phyloP scores from a whole-genome alignment of 2,329 filamentous ascomycete genomes.

The Beauveria sp. region DNA sequence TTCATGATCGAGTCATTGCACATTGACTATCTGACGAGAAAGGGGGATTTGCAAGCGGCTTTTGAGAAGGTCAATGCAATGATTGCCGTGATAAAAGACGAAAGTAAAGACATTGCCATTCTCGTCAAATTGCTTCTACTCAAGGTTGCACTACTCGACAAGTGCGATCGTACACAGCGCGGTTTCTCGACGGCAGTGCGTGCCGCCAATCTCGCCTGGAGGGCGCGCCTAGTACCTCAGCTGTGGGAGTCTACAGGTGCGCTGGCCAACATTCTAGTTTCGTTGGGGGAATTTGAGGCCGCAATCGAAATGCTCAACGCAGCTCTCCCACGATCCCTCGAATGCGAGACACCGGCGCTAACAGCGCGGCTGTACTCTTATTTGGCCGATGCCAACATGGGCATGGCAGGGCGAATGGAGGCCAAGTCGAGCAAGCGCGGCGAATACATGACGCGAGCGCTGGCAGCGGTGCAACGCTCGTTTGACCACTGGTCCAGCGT shows the following conservation, averaged over 20 bases:
- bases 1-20: constrained; percentile 45
- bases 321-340: constrained; percentile 68
- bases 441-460: constrained; percentile 50
- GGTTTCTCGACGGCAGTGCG: constrained; percentile 71
- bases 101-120: constrained; percentile 49
- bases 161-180: constrained; percentile 60
- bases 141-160: constrained; percentile 64
- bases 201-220: constrained; percentile 66
- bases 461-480: constrained; percentile 54
- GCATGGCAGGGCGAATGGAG: constrained; percentile 53
- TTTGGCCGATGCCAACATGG: constrained; percentile 72
- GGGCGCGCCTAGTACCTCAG: constrained; percentile 57
- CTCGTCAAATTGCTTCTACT: constrained; percentile 64
- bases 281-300: constrained; percentile 62
- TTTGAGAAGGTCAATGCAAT: constrained; percentile 40
- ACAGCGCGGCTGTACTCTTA: constrained; percentile 60
- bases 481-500: constrained; percentile 57
- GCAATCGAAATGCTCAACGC: constrained; percentile 57
- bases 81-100: constrained; percentile 33
- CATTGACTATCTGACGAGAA: constrained; percentile 42
- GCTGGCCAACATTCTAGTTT: constrained; percentile 60
- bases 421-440: constrained; percentile 37
- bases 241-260: constrained; percentile 67
- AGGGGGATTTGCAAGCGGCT: constrained; percentile 39
- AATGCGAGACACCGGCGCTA: constrained; percentile 56